Base-by-base conservation (phyloP, 805 yeast species). In the Candida xiaguanensis region DNA sequence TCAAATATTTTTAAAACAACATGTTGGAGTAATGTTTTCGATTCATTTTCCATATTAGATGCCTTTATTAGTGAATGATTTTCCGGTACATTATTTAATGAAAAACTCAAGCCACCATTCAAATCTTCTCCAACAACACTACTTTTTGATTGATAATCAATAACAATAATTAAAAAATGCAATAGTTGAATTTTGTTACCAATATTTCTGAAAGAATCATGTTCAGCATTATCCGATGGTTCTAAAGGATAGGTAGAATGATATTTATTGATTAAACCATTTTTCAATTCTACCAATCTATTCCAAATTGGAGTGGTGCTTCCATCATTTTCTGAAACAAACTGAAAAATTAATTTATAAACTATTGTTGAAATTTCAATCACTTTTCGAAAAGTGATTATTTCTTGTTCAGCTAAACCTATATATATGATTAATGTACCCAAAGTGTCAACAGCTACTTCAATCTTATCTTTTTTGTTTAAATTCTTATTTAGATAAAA, bases 141-240 rank as follows among this genome's bases (percentile, higher is more conserved):
- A n/a, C 78, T 70, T 31, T 70, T 63, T 31, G 70, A 61, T 38
- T 73, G 72, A 40, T 69, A 65, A 48, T 70, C 74, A 27, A 72
- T 63, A 6, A 68, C 67, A 5, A 62, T 49, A 41, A 60, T 78
- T 8, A 87, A 75, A 43, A 90, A 79, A 59, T 84, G 86, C 38
- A 82, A 65, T n/a, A 83, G 67, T 20, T 90, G 81, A n/a, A 85
- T 62, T 56, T 76, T 79, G 34, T 80, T 65, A 11, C 83, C 78
- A 27, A 79, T 59, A 34, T 78, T 73, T 55, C 80, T 72, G 25
- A 65, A 52, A 22, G 59, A 49, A 48, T 77, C 80, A 26, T 69
- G 66, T 44, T 76, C 85, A 16, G 61, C 63, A 40, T 68, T 65
- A 39, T 70, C 77, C 14, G 69, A 60, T 12, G 70, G 60, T 15